These are phyloP conservation scores for Thymus quinquecostatus DNA, from an alignment of 257 asterid species.

Conservation along the genomic window DNA sequence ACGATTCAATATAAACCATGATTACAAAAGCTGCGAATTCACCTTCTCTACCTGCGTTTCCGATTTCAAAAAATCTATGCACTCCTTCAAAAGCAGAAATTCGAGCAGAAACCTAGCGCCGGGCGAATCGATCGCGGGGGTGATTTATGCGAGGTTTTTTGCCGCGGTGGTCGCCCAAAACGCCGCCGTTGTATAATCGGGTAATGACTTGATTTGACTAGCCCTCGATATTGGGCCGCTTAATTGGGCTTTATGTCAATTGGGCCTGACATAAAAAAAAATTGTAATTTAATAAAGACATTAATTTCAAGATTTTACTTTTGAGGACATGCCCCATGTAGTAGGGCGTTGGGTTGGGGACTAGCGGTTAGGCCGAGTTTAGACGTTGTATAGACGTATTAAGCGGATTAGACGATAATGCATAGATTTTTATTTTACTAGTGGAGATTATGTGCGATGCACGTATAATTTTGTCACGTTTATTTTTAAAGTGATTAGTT, in stretches of 20 bases:
- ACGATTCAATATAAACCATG: conserved; percentile 76
- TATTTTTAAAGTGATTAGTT: no score
- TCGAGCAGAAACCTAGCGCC: conserved; percentile 6
- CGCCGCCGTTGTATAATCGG: background rate
- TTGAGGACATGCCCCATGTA: background rate
- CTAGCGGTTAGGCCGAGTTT: no score
- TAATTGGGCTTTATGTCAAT: no score
- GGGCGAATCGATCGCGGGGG: conserved; percentile 18
- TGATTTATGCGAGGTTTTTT: conserved; percentile 23
- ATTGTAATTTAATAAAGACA: no score
- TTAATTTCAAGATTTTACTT: background rate
- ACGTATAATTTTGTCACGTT: no score
- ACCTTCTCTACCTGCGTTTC: background rate
- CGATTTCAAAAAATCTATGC: no score
- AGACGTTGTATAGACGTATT: no score
- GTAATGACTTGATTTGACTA: background rate
- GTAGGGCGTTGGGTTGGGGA: no score
- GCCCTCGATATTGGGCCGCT: background rate
- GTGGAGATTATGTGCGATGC: no score
- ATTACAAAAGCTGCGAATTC: conserved; percentile 6
- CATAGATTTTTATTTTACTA: no score
- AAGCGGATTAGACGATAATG: no score
- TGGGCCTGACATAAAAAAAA: no score
- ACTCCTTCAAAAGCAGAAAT: background rate
- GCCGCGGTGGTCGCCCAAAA: background rate